These are phyloP conservation scores for Saxophila tyrrhenica DNA, from an alignment of 495 filamentous ascomycete genomes.

Conservation along the genomic window DNA sequence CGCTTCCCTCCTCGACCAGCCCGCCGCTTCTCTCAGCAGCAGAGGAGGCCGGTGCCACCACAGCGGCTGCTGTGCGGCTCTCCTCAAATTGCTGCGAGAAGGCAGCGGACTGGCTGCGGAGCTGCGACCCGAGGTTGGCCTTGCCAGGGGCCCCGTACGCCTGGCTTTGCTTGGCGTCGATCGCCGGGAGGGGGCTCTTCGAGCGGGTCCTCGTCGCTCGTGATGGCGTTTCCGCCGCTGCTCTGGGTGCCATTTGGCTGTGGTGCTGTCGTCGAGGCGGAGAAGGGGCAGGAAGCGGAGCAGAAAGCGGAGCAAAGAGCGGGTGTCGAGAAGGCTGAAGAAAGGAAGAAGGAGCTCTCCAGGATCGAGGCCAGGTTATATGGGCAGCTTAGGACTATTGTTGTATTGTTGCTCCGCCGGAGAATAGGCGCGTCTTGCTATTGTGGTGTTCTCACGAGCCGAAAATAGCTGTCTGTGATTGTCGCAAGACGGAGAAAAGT, in stretches of 20 bases:
- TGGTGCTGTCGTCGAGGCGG: neutral
- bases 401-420: too few relatives aligned
- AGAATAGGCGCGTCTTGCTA: too few relatives aligned
- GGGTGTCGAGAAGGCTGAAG: too few relatives aligned
- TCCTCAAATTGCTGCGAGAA: neutral
- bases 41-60: neutral
- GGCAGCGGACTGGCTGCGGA: neutral
- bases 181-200: neutral
- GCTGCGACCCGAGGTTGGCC: conserved; percentile 1
- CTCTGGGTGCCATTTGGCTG: neutral
- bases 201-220: neutral
- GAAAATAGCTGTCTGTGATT: neutral
- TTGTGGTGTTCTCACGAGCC: too few relatives aligned
- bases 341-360: too few relatives aligned
- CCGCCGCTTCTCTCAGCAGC: neutral
- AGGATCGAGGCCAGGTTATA: too few relatives aligned
- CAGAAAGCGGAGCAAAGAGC: too few relatives aligned
- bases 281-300: neutral
- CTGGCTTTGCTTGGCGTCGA: conserved; percentile 1
- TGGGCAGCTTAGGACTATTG: too few relatives aligned
- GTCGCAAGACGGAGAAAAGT: too few relatives aligned
- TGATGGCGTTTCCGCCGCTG: neutral
- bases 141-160: conserved; percentile 12
- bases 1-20: neutral
- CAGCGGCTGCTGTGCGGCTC: neutral